A percentile compares a stretch with the other conserved stretches of the same genome.
These are phyloP conservation scores for Colletotrichum ledebouriae DNA, from an alignment of 2,329 filamentous ascomycete genomes.

Conservation along the genomic window DNA sequence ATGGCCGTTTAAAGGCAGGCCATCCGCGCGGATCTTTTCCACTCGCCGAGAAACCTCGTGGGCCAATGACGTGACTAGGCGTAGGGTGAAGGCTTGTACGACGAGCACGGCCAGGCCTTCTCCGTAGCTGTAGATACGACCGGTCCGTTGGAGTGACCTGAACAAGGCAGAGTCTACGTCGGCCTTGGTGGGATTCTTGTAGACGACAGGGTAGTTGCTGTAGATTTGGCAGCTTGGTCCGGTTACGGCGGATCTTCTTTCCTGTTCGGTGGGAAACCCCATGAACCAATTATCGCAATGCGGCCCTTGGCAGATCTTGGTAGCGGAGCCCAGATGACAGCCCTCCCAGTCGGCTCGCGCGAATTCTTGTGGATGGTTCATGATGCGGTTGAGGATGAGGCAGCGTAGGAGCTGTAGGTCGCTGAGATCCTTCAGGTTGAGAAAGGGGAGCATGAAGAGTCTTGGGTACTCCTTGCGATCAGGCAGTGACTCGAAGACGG, in stretches of 20 bases:
- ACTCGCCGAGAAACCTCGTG: background rate
- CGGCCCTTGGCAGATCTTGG: background rate
- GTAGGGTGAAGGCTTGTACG: slow-evolving; percentile 19
- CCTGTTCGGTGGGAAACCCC: slow-evolving; percentile 15
- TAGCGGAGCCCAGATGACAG: slow-evolving; percentile 10
- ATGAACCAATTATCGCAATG: slow-evolving; percentile 35
- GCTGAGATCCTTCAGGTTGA: slow-evolving; percentile 19
- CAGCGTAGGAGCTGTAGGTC: slow-evolving; percentile 2
- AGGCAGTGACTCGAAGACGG: too few species aligned
- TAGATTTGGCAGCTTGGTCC: background rate
- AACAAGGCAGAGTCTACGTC: slow-evolving; percentile 13
- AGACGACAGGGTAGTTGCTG: background rate
- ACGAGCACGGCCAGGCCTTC: slow-evolving; percentile 31
- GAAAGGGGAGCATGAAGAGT: slow-evolving; percentile 21
- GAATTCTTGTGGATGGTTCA: slow-evolving; percentile 9
- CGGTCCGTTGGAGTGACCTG: background rate
- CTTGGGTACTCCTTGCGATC: background rate
- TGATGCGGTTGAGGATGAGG: slow-evolving; percentile 17
- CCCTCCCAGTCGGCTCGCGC: slow-evolving; percentile 21
- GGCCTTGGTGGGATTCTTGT: background rate
- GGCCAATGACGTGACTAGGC: slow-evolving; percentile 4
- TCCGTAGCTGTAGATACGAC: slow-evolving; percentile 26
- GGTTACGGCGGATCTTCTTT: background rate
- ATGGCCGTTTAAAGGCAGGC: background rate
- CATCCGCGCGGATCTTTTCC: background rate